Evolutionary conservation across 2,329 filamentous ascomycete species (phyloP).

Genomic region (Periconia sp.): DNA sequence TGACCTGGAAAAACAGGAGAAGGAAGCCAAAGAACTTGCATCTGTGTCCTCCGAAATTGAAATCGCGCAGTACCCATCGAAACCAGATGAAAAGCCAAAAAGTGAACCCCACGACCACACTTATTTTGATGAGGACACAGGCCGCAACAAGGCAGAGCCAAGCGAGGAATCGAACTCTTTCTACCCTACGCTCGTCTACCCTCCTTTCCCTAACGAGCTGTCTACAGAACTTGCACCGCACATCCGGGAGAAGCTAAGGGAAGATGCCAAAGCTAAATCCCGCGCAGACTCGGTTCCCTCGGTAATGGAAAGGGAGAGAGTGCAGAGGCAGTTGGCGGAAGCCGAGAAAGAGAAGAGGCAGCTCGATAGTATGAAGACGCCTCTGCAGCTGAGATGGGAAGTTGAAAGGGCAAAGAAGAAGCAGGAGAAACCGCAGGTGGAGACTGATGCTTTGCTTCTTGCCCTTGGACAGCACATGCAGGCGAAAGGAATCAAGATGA

Average conservation of each 20-base stretch:
- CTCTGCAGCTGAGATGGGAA: conserved; percentile 43
- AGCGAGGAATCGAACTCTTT: conserved; percentile 59
- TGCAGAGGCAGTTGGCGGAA: conserved; percentile 28
- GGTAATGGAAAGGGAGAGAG: conserved; percentile 1
- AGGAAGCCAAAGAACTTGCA: too few relatives aligned
- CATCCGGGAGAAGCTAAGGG: conserved; percentile 66
- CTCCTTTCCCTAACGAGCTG: conserved; percentile 79
- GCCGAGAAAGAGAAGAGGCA: conserved; percentile 18
- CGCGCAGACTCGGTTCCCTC: neutral
- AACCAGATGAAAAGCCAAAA: conserved; percentile 9
- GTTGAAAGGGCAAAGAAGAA: conserved; percentile 33
- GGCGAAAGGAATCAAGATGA: conserved; percentile 23
- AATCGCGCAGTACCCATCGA: too few relatives aligned
- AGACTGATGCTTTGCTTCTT: conserved; percentile 45
- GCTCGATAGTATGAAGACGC: conserved; percentile 40
- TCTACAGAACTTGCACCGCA: conserved; percentile 83
- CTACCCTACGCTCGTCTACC: conserved; percentile 74
- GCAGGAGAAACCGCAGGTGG: conserved; percentile 23
- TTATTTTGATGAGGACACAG: conserved; percentile 68
- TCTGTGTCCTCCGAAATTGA: too few relatives aligned
- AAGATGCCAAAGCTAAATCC: conserved; percentile 59
- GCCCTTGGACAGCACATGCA: conserved; percentile 51
- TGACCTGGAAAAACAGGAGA: too few relatives aligned
- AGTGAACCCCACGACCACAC: conserved; percentile 3
- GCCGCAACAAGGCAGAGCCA: conserved; percentile 31